Conservation (phyloP, 306 rosid species). For the Fagus crenata region DNA sequence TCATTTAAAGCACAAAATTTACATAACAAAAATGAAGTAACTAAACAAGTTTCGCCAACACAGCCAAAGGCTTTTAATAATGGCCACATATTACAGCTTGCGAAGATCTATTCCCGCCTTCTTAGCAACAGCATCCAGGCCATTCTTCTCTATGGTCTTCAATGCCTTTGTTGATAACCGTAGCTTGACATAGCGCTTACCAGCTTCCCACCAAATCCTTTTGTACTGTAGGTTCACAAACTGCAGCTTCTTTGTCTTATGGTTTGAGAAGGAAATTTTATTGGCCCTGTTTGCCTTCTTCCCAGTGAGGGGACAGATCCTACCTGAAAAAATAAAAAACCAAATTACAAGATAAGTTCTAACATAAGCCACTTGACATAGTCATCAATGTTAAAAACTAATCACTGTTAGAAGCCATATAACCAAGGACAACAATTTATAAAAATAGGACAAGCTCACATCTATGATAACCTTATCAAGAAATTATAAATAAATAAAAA, state of each 20-base stretch:
- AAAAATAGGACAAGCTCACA: too few relatives aligned
- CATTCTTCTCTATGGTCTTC: constrained; percentile 94
- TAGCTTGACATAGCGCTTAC: constrained; percentile 85
- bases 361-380: not conserved
- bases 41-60: constrained; percentile 21
- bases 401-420: not conserved
- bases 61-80: constrained; percentile 2
- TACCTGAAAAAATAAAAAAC: constrained; percentile 43
- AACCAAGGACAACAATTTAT: not conserved
- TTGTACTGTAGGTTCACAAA: constrained; percentile 94
- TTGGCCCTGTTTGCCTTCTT: constrained; percentile 91
- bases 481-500: too few relatives aligned
- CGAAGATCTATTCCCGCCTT: constrained; percentile 92
- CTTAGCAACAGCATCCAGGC: constrained; percentile 93
- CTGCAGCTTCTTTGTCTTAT: constrained; percentile 89
- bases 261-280: constrained; percentile 77
- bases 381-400: not conserved
- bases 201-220: constrained; percentile 97
- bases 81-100: constrained; percentile 48
- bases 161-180: constrained; percentile 88
- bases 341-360: constrained; percentile 7
- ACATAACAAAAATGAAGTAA: constrained; percentile 5
- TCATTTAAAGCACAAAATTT: not conserved
- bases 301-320: constrained; percentile 87
- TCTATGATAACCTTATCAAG: too few relatives aligned